Evolutionary conservation across 345 rosid genomes (phyloP), one percentile per base, ranked within the genome.

Genomic region (Gossypium sturtianum): DNA sequence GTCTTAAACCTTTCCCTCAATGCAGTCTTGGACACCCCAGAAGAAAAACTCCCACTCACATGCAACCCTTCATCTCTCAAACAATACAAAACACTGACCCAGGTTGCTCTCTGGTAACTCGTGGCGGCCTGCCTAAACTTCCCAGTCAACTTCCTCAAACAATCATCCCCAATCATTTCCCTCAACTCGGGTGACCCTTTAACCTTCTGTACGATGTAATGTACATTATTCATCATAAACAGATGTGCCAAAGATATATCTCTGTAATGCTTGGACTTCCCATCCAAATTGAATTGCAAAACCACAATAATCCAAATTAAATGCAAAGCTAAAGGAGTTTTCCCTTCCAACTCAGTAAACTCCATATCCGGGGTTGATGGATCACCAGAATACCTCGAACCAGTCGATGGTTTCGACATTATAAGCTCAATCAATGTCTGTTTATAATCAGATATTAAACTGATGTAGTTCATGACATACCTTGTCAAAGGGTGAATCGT

Each of bases 381-480:
- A 79, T 94, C 97, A 25, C 90, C 85, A 0, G 97, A 80, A 83
- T 89, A 84, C 63, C 97, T 89, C 19, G 98, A 84, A 12, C 88
- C 95, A 0, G 87, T 83, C 0, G 93, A 83, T 2, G 97, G 97
- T 77, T 87, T 89, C 15, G 98, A 92, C 86, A 91, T 70, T 54
- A 94, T 92, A n/a, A 94, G 88, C 67, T 86, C 90, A 58, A 80
- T 81, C 86, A 94, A 75, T 3, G 92, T 92, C 80, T 79, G 95
- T 72, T 89, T 94, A 70, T 94, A 94, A 83, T 94, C 98, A 44
- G 97, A 87, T 72, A 92, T 92, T 86, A 90, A 86, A 77, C 92
- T 93, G 70, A 91, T 88, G 73, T 94, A 94, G 70, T 94, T 94
- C 98, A 94, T 94, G 72, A 92, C 97, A 78, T 94, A 94, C 88